These are phyloP conservation scores for Geranium brycei DNA, from an alignment of 345 rosid species.

Conservation along the genomic window DNA sequence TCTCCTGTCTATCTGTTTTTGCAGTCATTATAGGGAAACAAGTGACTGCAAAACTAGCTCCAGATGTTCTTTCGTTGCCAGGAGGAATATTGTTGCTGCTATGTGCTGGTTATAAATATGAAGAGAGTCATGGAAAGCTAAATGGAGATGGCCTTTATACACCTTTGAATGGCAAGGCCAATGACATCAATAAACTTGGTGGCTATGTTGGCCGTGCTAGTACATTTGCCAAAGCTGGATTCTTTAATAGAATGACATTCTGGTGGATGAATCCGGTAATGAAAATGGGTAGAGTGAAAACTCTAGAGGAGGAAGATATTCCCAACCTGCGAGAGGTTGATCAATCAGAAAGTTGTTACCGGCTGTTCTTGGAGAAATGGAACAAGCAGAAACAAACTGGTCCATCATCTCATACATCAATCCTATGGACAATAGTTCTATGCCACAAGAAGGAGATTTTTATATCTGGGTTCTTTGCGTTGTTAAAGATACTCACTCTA, in stretches of 20 bases:
- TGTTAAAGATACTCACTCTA: slow-evolving; percentile 54
- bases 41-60: slow-evolving; percentile 14
- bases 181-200: slow-evolving; percentile 11
- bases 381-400: slow-evolving; percentile 36
- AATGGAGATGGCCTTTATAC: slow-evolving; percentile 33
- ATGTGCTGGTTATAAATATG: slow-evolving; percentile 27
- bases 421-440: slow-evolving; percentile 38
- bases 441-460: slow-evolving; percentile 65
- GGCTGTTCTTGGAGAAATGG: slow-evolving; percentile 36
- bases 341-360: slow-evolving; percentile 62
- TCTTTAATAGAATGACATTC: slow-evolving; percentile 53
- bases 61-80: slow-evolving; percentile 46
- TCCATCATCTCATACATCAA: slow-evolving; percentile 30
- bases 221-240: slow-evolving; percentile 49
- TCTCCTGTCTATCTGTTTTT: slow-evolving; percentile 31
- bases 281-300: slow-evolving; percentile 54
- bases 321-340: slow-evolving; percentile 49
- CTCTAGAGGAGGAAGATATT: slow-evolving; percentile 58
- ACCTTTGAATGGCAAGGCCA: slow-evolving; percentile 39
- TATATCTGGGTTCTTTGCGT: slow-evolving; percentile 71
- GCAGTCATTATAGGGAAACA: slow-evolving; percentile 19
- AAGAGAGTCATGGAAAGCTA: slow-evolving; percentile 11
- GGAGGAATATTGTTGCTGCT: slow-evolving; percentile 44
- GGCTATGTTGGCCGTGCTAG: slow-evolving; percentile 23
- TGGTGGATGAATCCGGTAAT: slow-evolving; percentile 85